A percentile compares a stretch with the other conserved stretches of the same genome.
These are phyloP conservation scores for Acanthamoeba healyi DNA, from an alignment of 208 protist species.

Conservation along the genomic window DNA sequence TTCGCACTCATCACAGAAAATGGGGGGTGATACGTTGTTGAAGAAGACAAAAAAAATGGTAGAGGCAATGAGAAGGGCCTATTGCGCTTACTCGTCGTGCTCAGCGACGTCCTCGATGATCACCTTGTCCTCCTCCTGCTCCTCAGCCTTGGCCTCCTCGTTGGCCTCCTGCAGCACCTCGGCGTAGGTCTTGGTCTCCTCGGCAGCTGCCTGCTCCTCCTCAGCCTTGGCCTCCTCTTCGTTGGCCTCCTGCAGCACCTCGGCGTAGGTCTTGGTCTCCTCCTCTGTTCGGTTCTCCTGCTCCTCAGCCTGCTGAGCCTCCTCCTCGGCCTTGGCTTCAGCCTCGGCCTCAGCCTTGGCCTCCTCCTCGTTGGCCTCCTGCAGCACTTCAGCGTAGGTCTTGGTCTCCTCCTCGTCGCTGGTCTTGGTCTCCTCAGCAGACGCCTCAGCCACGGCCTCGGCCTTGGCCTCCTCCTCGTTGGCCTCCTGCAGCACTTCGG, in stretches of 20 bases:
- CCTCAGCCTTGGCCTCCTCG: background rate
- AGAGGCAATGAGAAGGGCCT: no score
- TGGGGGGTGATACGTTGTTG: no score
- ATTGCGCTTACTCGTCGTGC: no score
- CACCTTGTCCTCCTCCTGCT: background rate
- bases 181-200: background rate
- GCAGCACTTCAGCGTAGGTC: background rate
- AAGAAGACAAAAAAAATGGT: no score
- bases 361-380: background rate
- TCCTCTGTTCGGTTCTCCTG: background rate
- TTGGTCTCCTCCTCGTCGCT: background rate
- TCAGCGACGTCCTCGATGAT: no score
- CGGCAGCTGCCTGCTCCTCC: background rate
- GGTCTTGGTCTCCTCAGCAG: background rate
- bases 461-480: background rate
- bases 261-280: background rate
- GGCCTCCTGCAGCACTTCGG: background rate
- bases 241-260: background rate
- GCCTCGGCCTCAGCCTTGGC: background rate
- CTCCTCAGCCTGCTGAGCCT: background rate
- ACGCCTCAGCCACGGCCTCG: background rate
- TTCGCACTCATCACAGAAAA: no score
- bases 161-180: background rate
- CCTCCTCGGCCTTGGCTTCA: background rate
- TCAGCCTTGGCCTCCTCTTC: background rate